Percentiles rank a stretch among this genome's conserved stretches.
Evolutionary conservation across 257 asterid genomes (phyloP).

Genomic region (Linderniella brevidens): DNA sequence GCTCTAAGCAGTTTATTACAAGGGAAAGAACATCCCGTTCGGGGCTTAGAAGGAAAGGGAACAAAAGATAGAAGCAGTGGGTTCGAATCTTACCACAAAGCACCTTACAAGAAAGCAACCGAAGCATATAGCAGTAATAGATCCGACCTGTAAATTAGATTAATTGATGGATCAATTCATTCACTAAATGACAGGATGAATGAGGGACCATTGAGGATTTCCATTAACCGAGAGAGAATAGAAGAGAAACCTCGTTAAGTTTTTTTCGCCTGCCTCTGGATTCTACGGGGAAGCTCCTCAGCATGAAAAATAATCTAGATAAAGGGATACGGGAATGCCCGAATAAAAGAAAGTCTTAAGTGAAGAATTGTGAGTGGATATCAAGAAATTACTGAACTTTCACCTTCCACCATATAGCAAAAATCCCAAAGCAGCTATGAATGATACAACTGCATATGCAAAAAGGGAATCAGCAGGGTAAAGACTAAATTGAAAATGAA

Average conservation of each 20-base stretch:
- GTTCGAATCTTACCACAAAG: slow-evolving; percentile 35
- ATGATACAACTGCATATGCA: slow-evolving; percentile 60
- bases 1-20: too few species aligned
- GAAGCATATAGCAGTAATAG: slow-evolving; percentile 60
- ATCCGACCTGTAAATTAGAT: slow-evolving; percentile 43
- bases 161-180: neutral
- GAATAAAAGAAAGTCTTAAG: neutral
- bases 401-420: slow-evolving; percentile 95
- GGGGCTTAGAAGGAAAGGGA: too few species aligned
- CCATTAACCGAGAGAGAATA: neutral
- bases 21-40: too few species aligned
- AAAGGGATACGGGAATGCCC: neutral
- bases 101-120: slow-evolving; percentile 55
- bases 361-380: neutral
- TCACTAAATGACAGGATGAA: neutral
- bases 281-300: slow-evolving; percentile 82
- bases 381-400: slow-evolving; percentile 1
- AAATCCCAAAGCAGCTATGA: slow-evolving; percentile 82
- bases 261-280: slow-evolving; percentile 90
- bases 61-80: neutral
- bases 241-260: slow-evolving; percentile 62
- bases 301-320: slow-evolving; percentile 71
- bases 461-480: slow-evolving; percentile 15
- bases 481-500: slow-evolving; percentile 10
- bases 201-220: too few species aligned